Evolutionary conservation across 2,329 filamentous ascomycete species (phyloP), one percentile per base, ranked within the genome.

Genomic region (Xylariales sp.): DNA sequence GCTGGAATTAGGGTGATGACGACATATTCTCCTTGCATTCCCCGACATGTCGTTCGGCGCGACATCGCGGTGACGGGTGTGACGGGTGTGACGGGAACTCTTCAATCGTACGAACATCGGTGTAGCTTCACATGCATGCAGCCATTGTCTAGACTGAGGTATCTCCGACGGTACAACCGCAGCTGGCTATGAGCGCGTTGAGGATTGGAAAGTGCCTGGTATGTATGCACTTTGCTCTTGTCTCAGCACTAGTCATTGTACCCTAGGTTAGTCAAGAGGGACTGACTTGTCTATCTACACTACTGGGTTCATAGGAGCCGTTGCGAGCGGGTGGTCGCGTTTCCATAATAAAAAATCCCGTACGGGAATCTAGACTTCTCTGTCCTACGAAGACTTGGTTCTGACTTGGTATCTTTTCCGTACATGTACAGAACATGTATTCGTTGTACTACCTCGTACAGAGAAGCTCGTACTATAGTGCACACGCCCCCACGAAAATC

Each of bases 1-100:
- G 43, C 36, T 55, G 32, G 32, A 36, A 54, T 54, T 55, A 8
- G 52, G 41, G 34, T 10, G 18, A 39, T 36, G 28, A 55, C 34
- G 18, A 6, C n/a, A 55, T 43, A 16, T 55, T 14, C 34, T 41
- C 52, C 34, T 36, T 55, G 41, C 52, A 55, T 55, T 41, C 36
- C 18, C n/a, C 32, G 16, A 36, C 36, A 8, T 32, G n/a, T 5
- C 8, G 32, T 32, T 36, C 50, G 50, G 50, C 10, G 39, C 18
- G 32, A 41, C 36, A 55, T 45, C 39, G 14, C 23, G 39, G 36
- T 55, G 12, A 41, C 39, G 12, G 54, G 39, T 41, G 18, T 12
- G 28, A 12, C 12, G 18, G 1, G 18, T 23, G 23, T 2, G 2
- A 23, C 23, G 23, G 23, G 23, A 39, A 9, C 34, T 18, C 39